These are phyloP conservation scores for Nitzschia sp. DNA, from an alignment of 108 stramenopile genomes.

Conservation along the genomic window DNA sequence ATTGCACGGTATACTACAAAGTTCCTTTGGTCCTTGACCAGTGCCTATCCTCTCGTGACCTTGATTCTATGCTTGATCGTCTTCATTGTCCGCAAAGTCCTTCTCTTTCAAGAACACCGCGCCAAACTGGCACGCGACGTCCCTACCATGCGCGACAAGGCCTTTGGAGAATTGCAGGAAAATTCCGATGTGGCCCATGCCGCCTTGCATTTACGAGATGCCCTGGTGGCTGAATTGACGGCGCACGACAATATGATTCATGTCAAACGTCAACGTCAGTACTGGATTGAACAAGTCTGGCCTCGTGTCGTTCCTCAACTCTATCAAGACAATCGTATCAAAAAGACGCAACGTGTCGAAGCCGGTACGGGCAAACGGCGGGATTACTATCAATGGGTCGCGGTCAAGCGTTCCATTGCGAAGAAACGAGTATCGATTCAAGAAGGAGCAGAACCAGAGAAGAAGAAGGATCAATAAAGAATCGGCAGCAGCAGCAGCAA, in stretches of 20 bases:
- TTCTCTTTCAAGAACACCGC: neutral
- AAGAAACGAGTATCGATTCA: too few relatives aligned
- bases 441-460: too few relatives aligned
- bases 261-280: slow-evolving; percentile 4
- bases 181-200: slow-evolving; percentile 12
- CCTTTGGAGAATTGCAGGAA: slow-evolving; percentile 27
- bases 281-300: slow-evolving; percentile 33
- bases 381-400: slow-evolving; percentile 39
- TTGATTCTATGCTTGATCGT: slow-evolving; percentile 2
- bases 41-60: slow-evolving; percentile 18
- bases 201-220: slow-evolving; percentile 35
- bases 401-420: neutral
- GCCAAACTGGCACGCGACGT: slow-evolving; percentile 15
- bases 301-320: slow-evolving; percentile 35
- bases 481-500: too few relatives aligned
- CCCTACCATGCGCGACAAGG: slow-evolving; percentile 19
- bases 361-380: slow-evolving; percentile 5
- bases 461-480: too few relatives aligned
- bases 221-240: slow-evolving; percentile 17
- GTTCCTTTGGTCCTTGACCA: neutral
- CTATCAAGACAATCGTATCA: slow-evolving; percentile 33
- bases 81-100: neutral
- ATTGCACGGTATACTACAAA: neutral
- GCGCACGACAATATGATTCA: neutral
- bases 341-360: slow-evolving; percentile 21